These are phyloP conservation scores for Yamadazyma oceani DNA, from an alignment of 1,139 yeast species.

Conservation along the genomic window DNA sequence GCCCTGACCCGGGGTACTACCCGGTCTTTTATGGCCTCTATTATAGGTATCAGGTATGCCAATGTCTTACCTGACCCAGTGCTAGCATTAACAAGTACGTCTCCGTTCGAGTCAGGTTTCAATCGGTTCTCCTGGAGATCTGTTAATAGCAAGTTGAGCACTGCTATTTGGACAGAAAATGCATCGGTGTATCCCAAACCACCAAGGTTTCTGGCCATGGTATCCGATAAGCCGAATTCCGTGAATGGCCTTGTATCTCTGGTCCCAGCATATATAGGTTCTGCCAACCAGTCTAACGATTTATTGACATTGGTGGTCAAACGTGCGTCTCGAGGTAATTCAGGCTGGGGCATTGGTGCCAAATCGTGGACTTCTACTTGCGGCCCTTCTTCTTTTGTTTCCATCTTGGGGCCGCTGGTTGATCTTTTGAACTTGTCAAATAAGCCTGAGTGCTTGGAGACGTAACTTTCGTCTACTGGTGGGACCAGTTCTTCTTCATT, in stretches of 20 bases:
- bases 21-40: conserved; percentile 63
- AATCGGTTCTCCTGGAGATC: conserved; percentile 47
- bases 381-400: conserved; percentile 16
- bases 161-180: conserved; percentile 77
- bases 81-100: conserved; percentile 84
- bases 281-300: conserved; percentile 64
- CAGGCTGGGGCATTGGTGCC: conserved; percentile 84
- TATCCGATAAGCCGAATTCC: conserved; percentile 39
- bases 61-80: conserved; percentile 97
- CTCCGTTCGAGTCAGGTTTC: conserved; percentile 67
- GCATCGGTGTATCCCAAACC: conserved; percentile 52
- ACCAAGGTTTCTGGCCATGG: conserved; percentile 47
- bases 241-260: conserved; percentile 39
- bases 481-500: neutral
- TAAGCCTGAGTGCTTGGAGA: conserved; percentile 31
- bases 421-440: conserved; percentile 29
- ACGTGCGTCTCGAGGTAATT: conserved; percentile 50
- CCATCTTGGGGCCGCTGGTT: conserved; percentile 12
- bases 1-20: conserved; percentile 76
- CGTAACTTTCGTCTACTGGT: conserved; percentile 16
- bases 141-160: conserved; percentile 55
- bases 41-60: conserved; percentile 82
- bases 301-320: conserved; percentile 42
- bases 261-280: conserved; percentile 58
- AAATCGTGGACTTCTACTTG: conserved; percentile 50